Base-by-base conservation (phyloP, 176 grass and related monocot species). In the Oryza glumipatula region DNA sequence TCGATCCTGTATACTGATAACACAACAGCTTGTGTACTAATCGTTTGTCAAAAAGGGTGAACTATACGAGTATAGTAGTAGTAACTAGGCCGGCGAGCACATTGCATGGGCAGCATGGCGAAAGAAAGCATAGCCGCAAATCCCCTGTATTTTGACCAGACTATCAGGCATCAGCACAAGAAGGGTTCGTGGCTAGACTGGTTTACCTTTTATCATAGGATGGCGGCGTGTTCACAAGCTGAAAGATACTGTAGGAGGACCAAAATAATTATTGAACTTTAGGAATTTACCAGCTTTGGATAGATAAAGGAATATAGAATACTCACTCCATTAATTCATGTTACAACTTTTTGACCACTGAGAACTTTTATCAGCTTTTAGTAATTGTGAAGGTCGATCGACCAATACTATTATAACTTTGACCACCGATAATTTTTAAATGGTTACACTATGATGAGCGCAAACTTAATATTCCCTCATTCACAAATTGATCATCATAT, bases 31-130 rank as follows among this genome's bases (percentile, higher is more conserved):
- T 24, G 32, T 11, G 72, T 17, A 28, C 0, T 15, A 3, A 51
- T 67, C 39, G 41, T 35, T 67, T 49, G 82, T 83, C 30, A 83
- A 67, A 48, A 74, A 47, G 16, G 16, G 24, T 65, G 15, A 47
- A 74, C 52, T 21, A 56, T 56, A 58, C 6, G n/a, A 23, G 6
- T 11, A 21, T 11, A 22, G 35, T 0, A 21, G 17, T 35, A 36
- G 3, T 16, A 8, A 0, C 3, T 83, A 66, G 71, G 81, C 58
- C 81, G 71, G 71, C 65, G 24, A 67, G 72, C 72, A 38, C 28
- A 7, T 41, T 8, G 12, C 9, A 66, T 6, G 41, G 60, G 58
- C 58, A 23, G 19, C 54, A n/a, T 21, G 54, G 19, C 54, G 7
- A 26, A 22, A 16, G 22, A 28, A 28, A 38, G 21, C 28, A 38